Evolutionary conservation across 2,329 filamentous ascomycete species (phyloP).

Genomic region (Tympanopsis confertula): DNA sequence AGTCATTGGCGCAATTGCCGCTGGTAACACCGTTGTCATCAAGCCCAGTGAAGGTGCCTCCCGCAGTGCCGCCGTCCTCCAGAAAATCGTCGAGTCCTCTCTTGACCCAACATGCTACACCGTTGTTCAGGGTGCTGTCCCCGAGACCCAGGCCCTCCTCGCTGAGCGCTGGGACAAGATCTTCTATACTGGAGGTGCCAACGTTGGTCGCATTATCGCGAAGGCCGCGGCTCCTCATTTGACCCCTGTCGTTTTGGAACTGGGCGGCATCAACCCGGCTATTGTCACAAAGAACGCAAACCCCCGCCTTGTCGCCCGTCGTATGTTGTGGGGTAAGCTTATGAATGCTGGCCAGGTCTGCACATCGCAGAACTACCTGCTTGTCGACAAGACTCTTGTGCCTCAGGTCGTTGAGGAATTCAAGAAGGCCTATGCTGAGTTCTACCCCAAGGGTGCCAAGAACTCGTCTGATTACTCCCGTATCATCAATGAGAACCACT

Average conservation of each 20-base stretch:
- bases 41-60: constrained; percentile 59
- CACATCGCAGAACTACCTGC: constrained; percentile 58
- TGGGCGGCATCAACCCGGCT: constrained; percentile 61
- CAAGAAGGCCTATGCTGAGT: constrained; percentile 48
- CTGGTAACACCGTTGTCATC: constrained; percentile 57
- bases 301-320: constrained; percentile 48
- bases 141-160: constrained; percentile 53
- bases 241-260: constrained; percentile 57
- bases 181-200: constrained; percentile 58
- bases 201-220: constrained; percentile 59
- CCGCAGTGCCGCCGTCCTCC: constrained; percentile 48
- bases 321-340: constrained; percentile 59
- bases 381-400: constrained; percentile 52
- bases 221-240: constrained; percentile 59
- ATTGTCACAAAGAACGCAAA: constrained; percentile 61
- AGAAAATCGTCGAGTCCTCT: constrained; percentile 46
- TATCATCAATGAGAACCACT: constrained; percentile 53
- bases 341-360: constrained; percentile 62
- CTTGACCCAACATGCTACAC: constrained; percentile 53
- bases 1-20: constrained; percentile 58
- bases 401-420: constrained; percentile 48
- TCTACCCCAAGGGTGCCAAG: constrained; percentile 55
- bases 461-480: constrained; percentile 49
- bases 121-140: constrained; percentile 52
- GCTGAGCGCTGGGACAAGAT: constrained; percentile 68